phyloP scores from a whole-genome alignment of 192 early-diverging fungal genomes.

The Pilobolus umbonatus region DNA sequence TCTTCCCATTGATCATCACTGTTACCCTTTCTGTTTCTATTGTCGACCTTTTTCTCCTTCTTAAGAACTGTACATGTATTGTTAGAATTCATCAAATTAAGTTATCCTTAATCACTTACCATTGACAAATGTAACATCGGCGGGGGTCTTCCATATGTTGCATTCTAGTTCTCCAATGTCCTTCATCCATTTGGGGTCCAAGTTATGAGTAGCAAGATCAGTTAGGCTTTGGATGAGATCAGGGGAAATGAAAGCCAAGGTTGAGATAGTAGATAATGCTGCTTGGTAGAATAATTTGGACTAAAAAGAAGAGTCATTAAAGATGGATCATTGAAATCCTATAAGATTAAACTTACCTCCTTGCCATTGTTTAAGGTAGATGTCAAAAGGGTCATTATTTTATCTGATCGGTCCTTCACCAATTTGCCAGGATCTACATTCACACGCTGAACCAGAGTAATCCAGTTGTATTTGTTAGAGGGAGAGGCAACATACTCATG shows the following conservation, averaged over 20 bases:
- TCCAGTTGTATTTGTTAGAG: conserved; percentile 75
- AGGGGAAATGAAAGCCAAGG: conserved; percentile 57
- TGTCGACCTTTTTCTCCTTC: conserved; percentile 51
- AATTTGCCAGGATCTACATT: conserved; percentile 66
- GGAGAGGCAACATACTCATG: conserved; percentile 52
- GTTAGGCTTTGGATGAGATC: conserved; percentile 48
- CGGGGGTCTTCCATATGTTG: conserved; percentile 66
- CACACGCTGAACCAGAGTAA: conserved; percentile 72
- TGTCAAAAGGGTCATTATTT: conserved; percentile 44
- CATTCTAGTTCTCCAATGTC: conserved; percentile 57
- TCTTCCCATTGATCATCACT: conserved; percentile 78
- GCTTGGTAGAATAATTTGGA: conserved; percentile 57
- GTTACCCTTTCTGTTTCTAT: conserved; percentile 45
- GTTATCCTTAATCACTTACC: conserved; percentile 24
- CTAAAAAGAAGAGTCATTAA: conserved; percentile 29
- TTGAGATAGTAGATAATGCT: conserved; percentile 55
- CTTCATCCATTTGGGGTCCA: conserved; percentile 46
- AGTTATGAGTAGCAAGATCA: conserved; percentile 38
- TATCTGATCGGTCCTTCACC: conserved; percentile 35
- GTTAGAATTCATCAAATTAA: background rate
- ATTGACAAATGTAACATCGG: conserved; percentile 64
- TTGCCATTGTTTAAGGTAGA: conserved; percentile 32
- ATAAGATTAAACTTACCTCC: conserved; percentile 28
- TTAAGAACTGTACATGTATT: conserved; percentile 35
- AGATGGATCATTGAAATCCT: conserved; percentile 27